Base-by-base conservation (phyloP, 805 yeast species). In the Yarrowia sp. region DNA sequence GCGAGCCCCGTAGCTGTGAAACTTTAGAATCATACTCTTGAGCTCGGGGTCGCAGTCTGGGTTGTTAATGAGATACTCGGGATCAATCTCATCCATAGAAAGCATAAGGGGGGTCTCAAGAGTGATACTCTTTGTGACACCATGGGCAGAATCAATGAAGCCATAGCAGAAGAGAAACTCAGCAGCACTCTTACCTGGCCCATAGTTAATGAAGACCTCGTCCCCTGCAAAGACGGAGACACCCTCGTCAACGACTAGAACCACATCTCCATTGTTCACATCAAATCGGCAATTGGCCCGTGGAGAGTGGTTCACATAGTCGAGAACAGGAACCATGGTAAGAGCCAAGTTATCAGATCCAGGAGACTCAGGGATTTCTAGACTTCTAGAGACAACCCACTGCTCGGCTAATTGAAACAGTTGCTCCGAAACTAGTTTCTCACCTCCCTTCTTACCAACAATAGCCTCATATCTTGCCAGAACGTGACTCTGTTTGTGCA, bases 311-410 rank as follows among this genome's bases (percentile, higher is more conserved):
- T 84, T 83, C 26, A 80, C 84, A 69, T 82, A 78, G 69, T 84
- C 88, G 3, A 84, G 69, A 5, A 82, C 68, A 0, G 88, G 88
- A 3, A 84, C 84, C 66, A 85, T 78, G 77, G 80, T 83, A 65
- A 81, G 48, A 51, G 67, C 65, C 16, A 65, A 40, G 3, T 21
- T 19, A 12, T 24, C 19, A 9, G 66, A 51, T 16, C 36, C 67
- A 12, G 44, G 67, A 7, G 63, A 66, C 4, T 67, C 66, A 3
- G 70, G 68, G 1, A 76, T 68, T 49, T 75, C 76, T 33, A 78
- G 63, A 2, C 72, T 67, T 14, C 81, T 69, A 24, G 80, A 76
- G 3, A 74, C 67, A 5, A 76, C 70, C 76, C 78, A 75, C 48
- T 72, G 72, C 43, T 76, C 77, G 7, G 75, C 74, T 21, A 75